Evolutionary conservation across 352 stramenopile species (phyloP), one percentile per base, ranked within the genome.

Genomic region (Phytophthora pinifolia): DNA sequence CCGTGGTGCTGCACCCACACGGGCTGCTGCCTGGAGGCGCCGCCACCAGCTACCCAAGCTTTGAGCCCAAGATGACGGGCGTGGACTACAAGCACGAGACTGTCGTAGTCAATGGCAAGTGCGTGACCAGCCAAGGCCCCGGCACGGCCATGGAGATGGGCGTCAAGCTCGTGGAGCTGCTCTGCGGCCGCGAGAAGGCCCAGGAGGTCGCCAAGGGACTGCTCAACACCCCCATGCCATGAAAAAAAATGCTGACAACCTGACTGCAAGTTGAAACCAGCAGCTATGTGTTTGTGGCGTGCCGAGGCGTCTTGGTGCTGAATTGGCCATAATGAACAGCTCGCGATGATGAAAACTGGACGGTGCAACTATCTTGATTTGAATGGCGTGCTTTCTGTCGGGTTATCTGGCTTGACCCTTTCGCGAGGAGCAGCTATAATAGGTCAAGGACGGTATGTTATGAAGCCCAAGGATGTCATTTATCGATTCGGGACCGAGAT

Each of bases 71-170:
- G 31, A 78, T 94, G 59, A 67, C 61, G n/a, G 68, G 43, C 12
- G 65, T 68, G 12, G 56, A 76, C 41, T 91, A 72, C 56, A 65
- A 70, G 41, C 39, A 76, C 38, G 67, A 86, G 13, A 67, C 68
- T 15, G 78, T 94, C 18, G 78, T 94, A 22, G 78, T 92, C 15
- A 74, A 80, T 6, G 75, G 62, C 55, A 83, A 88, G 42, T 94
- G 83, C 39, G 59, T 94, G 47, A 94, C 81, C 18, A 94, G 83
- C 51, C 79, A 83, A 58, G 83, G 83, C 0, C 83, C 83, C 8
- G 83, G 67, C 4, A 94, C 83, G 12, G 78, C 83, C 14, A 94
- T 94, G 81, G 76, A 76, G 17, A 89, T 94, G 77, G 81, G 77
- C 6, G 64, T 94, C 35, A 89, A 89, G 67, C 76, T 94, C 25